phyloP scores from a whole-genome alignment of 805 yeast genomes.

The Candida anglica region DNA sequence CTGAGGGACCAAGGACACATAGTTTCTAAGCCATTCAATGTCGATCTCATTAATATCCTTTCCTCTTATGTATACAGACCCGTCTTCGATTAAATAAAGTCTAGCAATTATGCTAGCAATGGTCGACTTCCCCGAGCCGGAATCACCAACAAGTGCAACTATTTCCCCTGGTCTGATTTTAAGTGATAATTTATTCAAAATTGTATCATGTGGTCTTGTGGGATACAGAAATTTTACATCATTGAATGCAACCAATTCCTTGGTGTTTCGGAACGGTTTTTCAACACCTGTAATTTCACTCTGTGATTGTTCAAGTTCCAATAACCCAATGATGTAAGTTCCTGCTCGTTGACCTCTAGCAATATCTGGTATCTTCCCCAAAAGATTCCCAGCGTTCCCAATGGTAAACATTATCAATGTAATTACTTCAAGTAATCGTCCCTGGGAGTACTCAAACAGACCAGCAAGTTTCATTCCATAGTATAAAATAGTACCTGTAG shows the following conservation, averaged over 20 bases:
- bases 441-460: slow-evolving; percentile 46
- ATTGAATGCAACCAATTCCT: slow-evolving; percentile 26
- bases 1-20: slow-evolving; percentile 73
- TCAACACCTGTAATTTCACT: slow-evolving; percentile 35
- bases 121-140: slow-evolving; percentile 94
- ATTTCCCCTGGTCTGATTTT: slow-evolving; percentile 43
- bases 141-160: slow-evolving; percentile 73
- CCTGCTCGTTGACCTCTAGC: slow-evolving; percentile 78
- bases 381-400: slow-evolving; percentile 54
- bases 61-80: slow-evolving; percentile 43
- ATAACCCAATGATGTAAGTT: slow-evolving; percentile 40
- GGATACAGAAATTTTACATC: slow-evolving; percentile 51
- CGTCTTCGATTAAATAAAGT: slow-evolving; percentile 41
- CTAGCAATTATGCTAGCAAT: slow-evolving; percentile 53
- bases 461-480: slow-evolving; percentile 78
- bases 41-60: slow-evolving; percentile 45
- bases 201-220: slow-evolving; percentile 14
- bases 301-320: slow-evolving; percentile 26
- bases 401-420: slow-evolving; percentile 72
- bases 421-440: slow-evolving; percentile 64
- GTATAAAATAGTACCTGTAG: slow-evolving; percentile 72
- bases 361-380: slow-evolving; percentile 72
- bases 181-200: slow-evolving; percentile 43
- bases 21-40: slow-evolving; percentile 44
- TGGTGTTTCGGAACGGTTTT: slow-evolving; percentile 15